These are phyloP conservation scores for Basipetospora chlamydospora DNA, from an alignment of 2,329 filamentous ascomycete species.

Conservation along the genomic window DNA sequence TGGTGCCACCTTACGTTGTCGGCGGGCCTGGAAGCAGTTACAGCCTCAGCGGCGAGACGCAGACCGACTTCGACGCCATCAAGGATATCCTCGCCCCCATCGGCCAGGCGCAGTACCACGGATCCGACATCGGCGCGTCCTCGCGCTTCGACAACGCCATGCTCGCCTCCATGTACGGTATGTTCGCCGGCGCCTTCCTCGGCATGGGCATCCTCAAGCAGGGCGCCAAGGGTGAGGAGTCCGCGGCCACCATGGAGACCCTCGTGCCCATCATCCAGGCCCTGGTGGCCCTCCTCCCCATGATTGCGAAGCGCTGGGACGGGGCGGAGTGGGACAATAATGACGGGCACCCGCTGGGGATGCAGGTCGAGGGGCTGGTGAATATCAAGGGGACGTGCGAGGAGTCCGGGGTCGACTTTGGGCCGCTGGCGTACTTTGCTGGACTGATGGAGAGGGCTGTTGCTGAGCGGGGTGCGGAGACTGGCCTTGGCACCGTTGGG, in stretches of 20 bases:
- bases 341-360: constrained; percentile 14
- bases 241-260: background rate
- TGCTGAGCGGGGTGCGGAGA: constrained; percentile 6
- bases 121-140: constrained; percentile 10
- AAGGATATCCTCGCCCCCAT: constrained; percentile 9
- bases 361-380: constrained; percentile 12
- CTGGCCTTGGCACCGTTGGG: background rate
- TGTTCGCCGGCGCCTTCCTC: constrained; percentile 13
- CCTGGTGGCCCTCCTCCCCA: constrained; percentile 12
- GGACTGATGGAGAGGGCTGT: constrained; percentile 9
- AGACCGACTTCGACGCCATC: constrained; percentile 5
- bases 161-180: constrained; percentile 15
- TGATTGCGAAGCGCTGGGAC: constrained; percentile 12
- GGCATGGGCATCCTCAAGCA: constrained; percentile 13
- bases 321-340: constrained; percentile 11
- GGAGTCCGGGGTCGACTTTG: constrained; percentile 12
- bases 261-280: constrained; percentile 13
- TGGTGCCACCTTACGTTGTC: constrained; percentile 15
- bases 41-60: constrained; percentile 11
- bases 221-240: constrained; percentile 7
- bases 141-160: constrained; percentile 13
- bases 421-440: background rate
- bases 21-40: constrained; percentile 12
- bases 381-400: constrained; percentile 13
- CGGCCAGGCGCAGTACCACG: constrained; percentile 10